Percentiles rank a stretch among this genome's conserved stretches.
Evolutionary conservation across 345 rosid species (phyloP).

Genomic region (Syzygium jambos): DNA sequence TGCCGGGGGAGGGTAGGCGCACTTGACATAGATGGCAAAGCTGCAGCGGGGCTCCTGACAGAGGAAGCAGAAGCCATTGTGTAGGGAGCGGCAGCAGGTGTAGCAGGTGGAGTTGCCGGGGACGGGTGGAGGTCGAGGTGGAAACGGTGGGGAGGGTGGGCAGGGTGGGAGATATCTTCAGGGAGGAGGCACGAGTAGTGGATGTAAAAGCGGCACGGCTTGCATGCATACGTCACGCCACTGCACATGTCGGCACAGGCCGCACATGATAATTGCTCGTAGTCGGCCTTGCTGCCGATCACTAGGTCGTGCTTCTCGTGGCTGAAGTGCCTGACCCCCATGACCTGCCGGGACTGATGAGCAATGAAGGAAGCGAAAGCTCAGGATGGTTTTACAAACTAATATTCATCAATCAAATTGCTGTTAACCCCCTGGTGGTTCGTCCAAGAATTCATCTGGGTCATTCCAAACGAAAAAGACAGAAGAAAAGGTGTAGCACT

Average conservation of each 20-base stretch:
- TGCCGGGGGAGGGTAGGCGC: background rate
- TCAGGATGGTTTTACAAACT: background rate
- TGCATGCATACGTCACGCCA: background rate
- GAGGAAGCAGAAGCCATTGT: background rate
- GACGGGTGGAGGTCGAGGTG: background rate
- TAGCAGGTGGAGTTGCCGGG: background rate
- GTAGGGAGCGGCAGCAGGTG: background rate
- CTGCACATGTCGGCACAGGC: background rate
- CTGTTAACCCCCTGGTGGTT: background rate
- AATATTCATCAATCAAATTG: background rate
- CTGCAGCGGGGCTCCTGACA: background rate
- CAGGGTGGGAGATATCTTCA: background rate
- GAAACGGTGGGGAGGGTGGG: background rate
- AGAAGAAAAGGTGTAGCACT: too few relatives aligned
- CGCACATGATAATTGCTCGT: background rate
- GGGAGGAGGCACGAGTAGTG: background rate
- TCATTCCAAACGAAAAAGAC: too few relatives aligned
- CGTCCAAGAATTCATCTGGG: too few relatives aligned
- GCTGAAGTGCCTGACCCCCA: background rate
- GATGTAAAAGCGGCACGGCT: background rate
- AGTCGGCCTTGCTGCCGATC: background rate
- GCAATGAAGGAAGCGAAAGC: background rate
- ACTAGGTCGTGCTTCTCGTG: background rate
- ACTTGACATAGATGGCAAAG: background rate
- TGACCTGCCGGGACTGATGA: background rate